These are phyloP conservation scores for Lactarius pseudohatsudake DNA, from an alignment of 768 basidiomycete species.

Conservation along the genomic window DNA sequence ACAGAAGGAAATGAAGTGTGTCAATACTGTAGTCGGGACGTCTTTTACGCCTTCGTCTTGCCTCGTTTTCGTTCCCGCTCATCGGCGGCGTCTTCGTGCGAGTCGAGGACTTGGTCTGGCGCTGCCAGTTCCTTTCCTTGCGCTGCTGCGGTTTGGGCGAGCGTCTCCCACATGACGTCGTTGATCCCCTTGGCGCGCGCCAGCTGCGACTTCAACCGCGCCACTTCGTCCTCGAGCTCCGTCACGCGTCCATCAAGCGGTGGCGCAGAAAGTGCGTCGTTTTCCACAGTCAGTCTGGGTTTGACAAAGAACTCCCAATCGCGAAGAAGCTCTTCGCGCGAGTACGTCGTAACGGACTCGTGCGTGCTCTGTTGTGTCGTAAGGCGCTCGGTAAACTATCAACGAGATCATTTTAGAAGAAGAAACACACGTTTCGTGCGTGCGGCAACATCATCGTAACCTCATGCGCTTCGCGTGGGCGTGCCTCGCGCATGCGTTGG, in stretches of 20 bases:
- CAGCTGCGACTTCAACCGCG: constrained; percentile 62
- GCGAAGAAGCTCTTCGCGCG: constrained; percentile 53
- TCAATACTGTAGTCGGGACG: constrained; percentile 5
- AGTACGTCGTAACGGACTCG: constrained; percentile 40
- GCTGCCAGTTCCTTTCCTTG: constrained; percentile 34
- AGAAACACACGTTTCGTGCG: constrained; percentile 43
- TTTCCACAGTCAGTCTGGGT: constrained; percentile 37
- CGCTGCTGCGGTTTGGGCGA: constrained; percentile 64
- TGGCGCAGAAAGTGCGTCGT: constrained; percentile 36
- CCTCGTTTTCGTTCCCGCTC: constrained; percentile 25
- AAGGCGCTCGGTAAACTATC: constrained; percentile 8
- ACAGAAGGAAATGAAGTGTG: constrained; percentile 5
- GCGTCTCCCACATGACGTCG: constrained; percentile 88
- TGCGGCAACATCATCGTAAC: constrained; percentile 60
- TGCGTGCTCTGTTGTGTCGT: constrained; percentile 30
- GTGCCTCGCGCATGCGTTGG: constrained; percentile 69
- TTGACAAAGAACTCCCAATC: constrained; percentile 69
- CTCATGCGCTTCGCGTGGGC: constrained; percentile 67
- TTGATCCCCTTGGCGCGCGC: constrained; percentile 88
- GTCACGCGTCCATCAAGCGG: constrained; percentile 55
- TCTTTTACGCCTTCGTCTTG: constrained; percentile 25
- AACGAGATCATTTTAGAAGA: neutral
- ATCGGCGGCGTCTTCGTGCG: constrained; percentile 17
- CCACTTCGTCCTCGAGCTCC: constrained; percentile 74
- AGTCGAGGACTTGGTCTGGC: constrained; percentile 13